Base-by-base conservation (phyloP, 768 basidiomycete species). In the Phanerochaete carnosa region DNA sequence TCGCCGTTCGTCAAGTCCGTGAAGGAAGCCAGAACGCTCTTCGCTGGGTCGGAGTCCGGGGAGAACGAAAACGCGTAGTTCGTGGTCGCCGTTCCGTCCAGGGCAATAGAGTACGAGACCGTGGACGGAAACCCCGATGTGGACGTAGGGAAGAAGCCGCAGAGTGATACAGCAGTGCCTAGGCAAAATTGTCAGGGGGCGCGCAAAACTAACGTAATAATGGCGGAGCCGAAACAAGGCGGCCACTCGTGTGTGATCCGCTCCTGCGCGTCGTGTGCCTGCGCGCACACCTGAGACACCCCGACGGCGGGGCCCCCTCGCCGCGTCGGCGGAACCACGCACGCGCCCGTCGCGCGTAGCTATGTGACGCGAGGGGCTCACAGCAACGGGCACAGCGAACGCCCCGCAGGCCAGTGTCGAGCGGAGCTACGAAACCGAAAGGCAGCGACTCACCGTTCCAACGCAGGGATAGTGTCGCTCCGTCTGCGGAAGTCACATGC, bases 151-250 rank as follows among this genome's bases (percentile, higher is more conserved):
- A 77, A 76, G 59, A 80, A 80, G 32, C 90, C 90, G 30, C 78
- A 65, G 29, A 91, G 76, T 62, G 82, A 75, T 37, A 90, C 83
- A 26, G 82, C 86, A 26, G 83, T 89, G 47, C 90, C 89, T 91
- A 65, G 1, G 45, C 1, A n/a, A 22, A 15, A n/a, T 16, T 15
- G 55, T 55, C 9, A 32, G 29, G 4, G 32, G 30, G 51, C 30
- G 16, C 29, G n/a, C 29, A 32, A 26, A 22, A 7, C 15, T 23
- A n/a, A 22, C 51, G 49, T 15, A 50, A 2, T 23, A 29, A 19
- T 13, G 30, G 19, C 15, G 30, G 30, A 19, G 30, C 51, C 32
- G 51, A 52, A 32, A 30, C 51, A 52, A 33, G 15, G 30, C 28
- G 29, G 19, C 25, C 6, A 28, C 49, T 8, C 9, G 16, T 29